These are phyloP conservation scores for Eutypa lata DNA, from an alignment of 2,329 filamentous ascomycete genomes.

Conservation along the genomic window DNA sequence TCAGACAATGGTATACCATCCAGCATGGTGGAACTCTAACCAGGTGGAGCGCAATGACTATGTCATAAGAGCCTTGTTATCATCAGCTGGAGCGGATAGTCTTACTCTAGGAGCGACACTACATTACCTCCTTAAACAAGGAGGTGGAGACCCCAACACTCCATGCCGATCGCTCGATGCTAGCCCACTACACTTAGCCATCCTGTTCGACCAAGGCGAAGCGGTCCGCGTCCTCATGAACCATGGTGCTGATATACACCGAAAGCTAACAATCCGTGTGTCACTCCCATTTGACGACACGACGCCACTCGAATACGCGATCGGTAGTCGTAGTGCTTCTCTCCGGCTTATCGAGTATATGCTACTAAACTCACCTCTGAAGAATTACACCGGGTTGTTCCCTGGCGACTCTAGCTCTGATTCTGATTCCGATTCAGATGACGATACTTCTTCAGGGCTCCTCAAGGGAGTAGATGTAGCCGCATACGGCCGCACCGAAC, in stretches of 20 bases:
- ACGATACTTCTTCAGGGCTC: neutral
- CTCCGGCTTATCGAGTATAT: conserved; percentile 1
- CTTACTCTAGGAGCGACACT: neutral
- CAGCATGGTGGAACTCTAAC: neutral
- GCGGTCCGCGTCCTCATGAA: neutral
- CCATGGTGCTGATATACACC: conserved; percentile 8
- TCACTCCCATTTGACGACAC: conserved; percentile 7
- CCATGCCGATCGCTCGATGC: neutral
- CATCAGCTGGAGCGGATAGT: neutral
- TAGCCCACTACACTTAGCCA: neutral
- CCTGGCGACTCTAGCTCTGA: neutral
- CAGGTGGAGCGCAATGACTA: neutral
- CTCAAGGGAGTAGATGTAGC: neutral
- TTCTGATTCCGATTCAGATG: neutral
- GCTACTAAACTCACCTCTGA: neutral
- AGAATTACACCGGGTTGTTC: neutral
- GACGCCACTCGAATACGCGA: conserved; percentile 18
- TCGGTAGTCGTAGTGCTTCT: conserved; percentile 5
- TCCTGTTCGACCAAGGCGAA: neutral
- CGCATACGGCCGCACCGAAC: neutral
- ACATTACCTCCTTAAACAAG: neutral
- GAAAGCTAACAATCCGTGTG: neutral
- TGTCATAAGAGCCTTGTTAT: neutral
- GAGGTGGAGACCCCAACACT: neutral
- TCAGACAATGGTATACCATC: neutral